Evolutionary conservation across 2,329 filamentous ascomycete species (phyloP).

Genomic region (Furcasterigmium furcatum): DNA sequence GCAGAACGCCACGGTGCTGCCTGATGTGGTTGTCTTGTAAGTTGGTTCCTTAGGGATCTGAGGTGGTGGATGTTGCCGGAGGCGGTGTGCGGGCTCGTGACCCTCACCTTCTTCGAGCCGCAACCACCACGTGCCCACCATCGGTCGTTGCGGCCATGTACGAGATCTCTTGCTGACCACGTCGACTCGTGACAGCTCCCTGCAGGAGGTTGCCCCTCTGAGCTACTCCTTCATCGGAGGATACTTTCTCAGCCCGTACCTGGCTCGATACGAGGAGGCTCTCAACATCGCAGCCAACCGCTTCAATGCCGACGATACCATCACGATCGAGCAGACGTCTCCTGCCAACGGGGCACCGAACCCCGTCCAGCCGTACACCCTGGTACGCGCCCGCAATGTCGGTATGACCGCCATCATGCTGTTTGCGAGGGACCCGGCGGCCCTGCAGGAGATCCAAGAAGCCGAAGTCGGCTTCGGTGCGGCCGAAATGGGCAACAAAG

Average conservation of each 20-base stretch:
- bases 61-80: neutral
- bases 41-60: conserved; percentile 21
- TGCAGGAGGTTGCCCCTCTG: conserved; percentile 89
- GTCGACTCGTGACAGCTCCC: conserved; percentile 49
- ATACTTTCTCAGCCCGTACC: conserved; percentile 73
- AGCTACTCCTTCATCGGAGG: conserved; percentile 82
- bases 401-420: conserved; percentile 90
- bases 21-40: conserved; percentile 56
- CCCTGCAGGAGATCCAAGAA: conserved; percentile 65
- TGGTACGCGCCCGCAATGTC: conserved; percentile 69
- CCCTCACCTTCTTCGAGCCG: neutral
- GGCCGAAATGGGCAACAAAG: conserved; percentile 92
- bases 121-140: neutral
- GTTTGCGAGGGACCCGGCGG: conserved; percentile 64
- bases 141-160: neutral
- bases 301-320: conserved; percentile 9
- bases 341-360: neutral
- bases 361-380: conserved; percentile 55
- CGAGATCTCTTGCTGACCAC: neutral
- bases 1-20: conserved; percentile 41
- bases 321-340: conserved; percentile 10
- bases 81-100: conserved; percentile 3
- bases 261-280: conserved; percentile 66
- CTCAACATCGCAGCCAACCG: conserved; percentile 64
- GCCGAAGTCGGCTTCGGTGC: conserved; percentile 82